Percentiles rank a stretch among this genome's conserved stretches.
phyloP scores from a whole-genome alignment of 768 basidiomycete species.

The Boletus sp. region DNA sequence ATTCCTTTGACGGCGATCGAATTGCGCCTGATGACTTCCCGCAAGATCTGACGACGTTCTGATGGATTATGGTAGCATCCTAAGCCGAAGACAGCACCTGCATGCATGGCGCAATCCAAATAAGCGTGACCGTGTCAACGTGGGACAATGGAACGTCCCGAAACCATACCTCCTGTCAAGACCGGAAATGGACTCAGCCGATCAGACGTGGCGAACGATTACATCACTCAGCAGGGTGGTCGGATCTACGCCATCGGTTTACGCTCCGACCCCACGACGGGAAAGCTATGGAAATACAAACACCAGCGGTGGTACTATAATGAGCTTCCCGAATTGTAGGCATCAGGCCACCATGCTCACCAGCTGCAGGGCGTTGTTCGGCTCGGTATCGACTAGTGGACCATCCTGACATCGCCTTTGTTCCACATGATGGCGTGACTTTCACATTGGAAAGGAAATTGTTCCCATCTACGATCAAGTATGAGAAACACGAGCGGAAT shows the following conservation, averaged over 20 bases:
- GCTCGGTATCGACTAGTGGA: background rate
- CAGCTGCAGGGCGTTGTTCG: background rate
- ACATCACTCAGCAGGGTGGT: background rate
- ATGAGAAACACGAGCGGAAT: conserved; percentile 10
- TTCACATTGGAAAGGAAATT: conserved; percentile 9
- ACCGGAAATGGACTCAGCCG: background rate
- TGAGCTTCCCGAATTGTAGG: background rate
- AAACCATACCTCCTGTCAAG: background rate
- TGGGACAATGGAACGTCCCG: conserved; percentile 1
- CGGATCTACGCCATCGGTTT: background rate
- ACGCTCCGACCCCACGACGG: too few species aligned
- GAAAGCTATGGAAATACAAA: too few species aligned
- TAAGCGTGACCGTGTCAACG: conserved; percentile 9
- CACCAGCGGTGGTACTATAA: background rate
- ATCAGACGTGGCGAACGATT: background rate
- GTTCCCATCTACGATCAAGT: conserved; percentile 20
- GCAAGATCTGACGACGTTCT: background rate
- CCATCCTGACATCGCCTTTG: background rate
- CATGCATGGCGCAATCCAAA: conserved; percentile 1
- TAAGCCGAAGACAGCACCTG: background rate
- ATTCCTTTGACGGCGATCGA: background rate
- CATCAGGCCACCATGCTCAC: background rate
- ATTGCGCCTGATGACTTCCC: background rate
- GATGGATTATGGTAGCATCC: background rate
- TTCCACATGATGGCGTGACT: background rate